Evolutionary conservation across 441 rosid species (phyloP).

Genomic region (Croton setiger): DNA sequence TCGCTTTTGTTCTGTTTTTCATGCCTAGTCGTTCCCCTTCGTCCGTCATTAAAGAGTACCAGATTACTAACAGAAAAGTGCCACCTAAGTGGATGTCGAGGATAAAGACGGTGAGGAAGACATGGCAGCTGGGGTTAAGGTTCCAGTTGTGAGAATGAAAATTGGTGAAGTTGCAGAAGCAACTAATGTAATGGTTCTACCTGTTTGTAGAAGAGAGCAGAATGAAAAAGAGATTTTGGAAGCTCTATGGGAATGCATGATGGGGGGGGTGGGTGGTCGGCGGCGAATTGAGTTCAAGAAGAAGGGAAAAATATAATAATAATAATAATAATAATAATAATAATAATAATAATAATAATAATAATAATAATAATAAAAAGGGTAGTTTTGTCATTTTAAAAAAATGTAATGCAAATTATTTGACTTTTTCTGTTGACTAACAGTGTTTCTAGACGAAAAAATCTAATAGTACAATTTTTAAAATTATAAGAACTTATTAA

Average conservation of each 20-base stretch:
- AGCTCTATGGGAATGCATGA: constrained; percentile 55
- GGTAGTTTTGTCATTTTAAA: too few relatives aligned
- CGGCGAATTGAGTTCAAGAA: too few relatives aligned
- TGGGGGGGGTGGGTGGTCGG: constrained; percentile 68
- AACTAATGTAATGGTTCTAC: constrained; percentile 57
- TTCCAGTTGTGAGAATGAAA: constrained; percentile 68
- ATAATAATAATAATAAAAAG: too few relatives aligned
- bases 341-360: too few relatives aligned
- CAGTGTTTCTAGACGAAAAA: too few relatives aligned
- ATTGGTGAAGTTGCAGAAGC: constrained; percentile 83
- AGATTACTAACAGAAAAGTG: constrained; percentile 37
- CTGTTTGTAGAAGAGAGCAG: constrained; percentile 64
- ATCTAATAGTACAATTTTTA: too few relatives aligned
- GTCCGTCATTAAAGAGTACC: constrained; percentile 33
- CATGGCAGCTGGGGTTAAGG: constrained; percentile 21
- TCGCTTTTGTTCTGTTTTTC: constrained; percentile 53
- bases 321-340: too few relatives aligned
- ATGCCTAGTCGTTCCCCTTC: constrained; percentile 59
- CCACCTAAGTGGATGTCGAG: constrained; percentile 32
- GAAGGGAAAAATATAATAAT: too few relatives aligned
- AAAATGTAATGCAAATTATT: too few relatives aligned
- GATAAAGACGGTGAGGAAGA: constrained; percentile 26
- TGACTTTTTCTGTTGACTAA: too few relatives aligned
- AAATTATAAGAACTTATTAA: too few relatives aligned
- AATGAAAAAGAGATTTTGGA: constrained; percentile 51